A percentile compares a stretch with the other conserved stretches of the same genome.
phyloP scores from a whole-genome alignment of 805 yeast species.

The Maudiozyma pseudohumilis region DNA sequence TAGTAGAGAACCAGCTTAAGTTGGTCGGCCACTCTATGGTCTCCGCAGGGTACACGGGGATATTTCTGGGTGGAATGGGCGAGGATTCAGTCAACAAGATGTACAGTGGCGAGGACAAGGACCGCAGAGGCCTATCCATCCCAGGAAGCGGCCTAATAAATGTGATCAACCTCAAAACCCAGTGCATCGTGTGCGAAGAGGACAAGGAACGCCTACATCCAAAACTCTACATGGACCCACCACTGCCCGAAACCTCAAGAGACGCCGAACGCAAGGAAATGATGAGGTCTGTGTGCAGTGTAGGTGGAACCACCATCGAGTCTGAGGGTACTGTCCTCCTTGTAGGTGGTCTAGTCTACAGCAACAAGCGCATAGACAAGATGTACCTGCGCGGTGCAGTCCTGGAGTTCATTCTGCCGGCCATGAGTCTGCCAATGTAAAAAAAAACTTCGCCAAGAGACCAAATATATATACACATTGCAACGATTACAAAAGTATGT shows the following conservation, averaged over 20 bases:
- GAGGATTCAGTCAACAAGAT: slow-evolving; percentile 17
- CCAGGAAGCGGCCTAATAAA: slow-evolving; percentile 15
- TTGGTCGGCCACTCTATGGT: slow-evolving; percentile 25
- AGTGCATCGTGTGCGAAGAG: slow-evolving; percentile 10
- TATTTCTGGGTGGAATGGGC: slow-evolving; percentile 23
- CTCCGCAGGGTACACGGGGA: slow-evolving; percentile 16
- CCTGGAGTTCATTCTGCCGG: slow-evolving; percentile 21
- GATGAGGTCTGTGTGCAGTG: slow-evolving; percentile 1
- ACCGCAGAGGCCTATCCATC: slow-evolving; percentile 2
- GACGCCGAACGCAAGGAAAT: not conserved
- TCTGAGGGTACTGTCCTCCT: slow-evolving; percentile 17
- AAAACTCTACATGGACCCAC: not conserved
- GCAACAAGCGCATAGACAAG: slow-evolving; percentile 7
- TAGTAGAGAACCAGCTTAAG: slow-evolving; percentile 10
- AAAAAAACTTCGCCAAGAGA: not conserved
- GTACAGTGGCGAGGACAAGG: not conserved
- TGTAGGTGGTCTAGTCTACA: slow-evolving; percentile 22
- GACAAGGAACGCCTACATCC: slow-evolving; percentile 1
- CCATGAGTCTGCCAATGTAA: slow-evolving; percentile 12
- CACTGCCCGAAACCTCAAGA: not conserved
- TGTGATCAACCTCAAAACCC: slow-evolving; percentile 16
- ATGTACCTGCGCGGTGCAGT: slow-evolving; percentile 24
- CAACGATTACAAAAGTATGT: too few relatives aligned
- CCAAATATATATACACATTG: too few relatives aligned
- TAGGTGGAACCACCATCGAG: slow-evolving; percentile 13